Percentiles rank a stretch among this genome's conserved stretches.
These are phyloP conservation scores for Fimicolochytrium jonesii DNA, from an alignment of 192 early-diverging fungal species.

Conservation along the genomic window DNA sequence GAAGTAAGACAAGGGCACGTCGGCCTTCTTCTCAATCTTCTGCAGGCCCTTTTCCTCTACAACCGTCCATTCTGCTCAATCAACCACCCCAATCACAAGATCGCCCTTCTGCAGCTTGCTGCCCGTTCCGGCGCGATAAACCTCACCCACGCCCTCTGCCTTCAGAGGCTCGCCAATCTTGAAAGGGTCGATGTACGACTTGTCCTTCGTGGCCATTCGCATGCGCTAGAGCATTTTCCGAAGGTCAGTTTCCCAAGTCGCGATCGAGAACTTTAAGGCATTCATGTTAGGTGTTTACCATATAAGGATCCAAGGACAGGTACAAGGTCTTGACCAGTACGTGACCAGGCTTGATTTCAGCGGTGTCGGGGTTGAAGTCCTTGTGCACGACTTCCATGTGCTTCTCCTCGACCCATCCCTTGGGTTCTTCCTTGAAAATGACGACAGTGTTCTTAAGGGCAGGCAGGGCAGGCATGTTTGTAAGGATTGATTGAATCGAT, in stretches of 20 bases:
- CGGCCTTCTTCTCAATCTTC: slow-evolving; percentile 31
- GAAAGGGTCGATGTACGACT: slow-evolving; percentile 45
- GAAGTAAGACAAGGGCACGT: slow-evolving; percentile 45
- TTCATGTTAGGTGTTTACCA: no score
- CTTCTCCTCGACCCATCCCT: slow-evolving; percentile 22
- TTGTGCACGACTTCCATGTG: slow-evolving; percentile 40
- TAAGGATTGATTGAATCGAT: no score
- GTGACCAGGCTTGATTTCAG: slow-evolving; percentile 39
- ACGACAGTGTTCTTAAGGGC: slow-evolving; percentile 41
- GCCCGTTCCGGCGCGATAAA: slow-evolving; percentile 57
- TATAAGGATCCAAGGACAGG: slow-evolving; percentile 74
- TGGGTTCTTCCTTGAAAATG: slow-evolving; percentile 41
- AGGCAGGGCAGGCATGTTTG: no score
- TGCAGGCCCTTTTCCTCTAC: slow-evolving; percentile 17
- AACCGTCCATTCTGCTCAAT: slow-evolving; percentile 61
- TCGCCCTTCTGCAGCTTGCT: slow-evolving; percentile 52
- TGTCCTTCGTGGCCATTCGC: slow-evolving; percentile 53
- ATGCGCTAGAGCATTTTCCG: no score
- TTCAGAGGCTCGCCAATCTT: slow-evolving; percentile 57
- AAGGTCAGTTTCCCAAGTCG: no score
- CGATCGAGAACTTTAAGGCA: no score
- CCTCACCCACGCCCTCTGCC: slow-evolving; percentile 58
- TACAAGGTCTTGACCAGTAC: slow-evolving; percentile 57
- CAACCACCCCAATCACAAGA: slow-evolving; percentile 49
- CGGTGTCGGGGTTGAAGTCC: slow-evolving; percentile 41